These are phyloP conservation scores for Blastobotrys robertii DNA, from an alignment of 805 yeast genomes.

Conservation along the genomic window DNA sequence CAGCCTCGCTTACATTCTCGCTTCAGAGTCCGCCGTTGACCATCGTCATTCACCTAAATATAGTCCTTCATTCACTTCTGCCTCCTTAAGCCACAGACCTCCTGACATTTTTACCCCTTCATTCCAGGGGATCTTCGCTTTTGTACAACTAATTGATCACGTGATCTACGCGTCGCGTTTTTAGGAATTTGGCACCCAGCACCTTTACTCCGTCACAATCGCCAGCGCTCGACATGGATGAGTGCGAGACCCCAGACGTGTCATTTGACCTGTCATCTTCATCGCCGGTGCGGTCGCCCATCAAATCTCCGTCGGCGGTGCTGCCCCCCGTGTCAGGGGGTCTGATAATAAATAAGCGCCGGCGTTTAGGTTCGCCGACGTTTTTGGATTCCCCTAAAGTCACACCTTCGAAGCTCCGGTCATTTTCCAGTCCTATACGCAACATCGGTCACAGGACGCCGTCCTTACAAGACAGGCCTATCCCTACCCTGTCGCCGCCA, in stretches of 20 bases:
- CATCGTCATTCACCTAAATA: not conserved
- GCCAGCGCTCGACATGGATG: too few species aligned
- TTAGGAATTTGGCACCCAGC: too few species aligned
- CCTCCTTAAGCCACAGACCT: conserved; percentile 7
- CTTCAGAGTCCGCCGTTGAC: too few species aligned
- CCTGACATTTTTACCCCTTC: too few species aligned
- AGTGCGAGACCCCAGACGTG: too few species aligned
- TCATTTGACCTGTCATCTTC: not conserved
- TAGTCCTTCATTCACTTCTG: conserved; percentile 1
- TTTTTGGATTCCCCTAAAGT: conserved; percentile 7
- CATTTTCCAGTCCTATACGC: conserved; percentile 14
- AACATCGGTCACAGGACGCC: conserved; percentile 17
- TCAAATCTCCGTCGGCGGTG: conserved; percentile 3
- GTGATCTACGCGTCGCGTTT: too few species aligned
- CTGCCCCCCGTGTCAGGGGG: conserved; percentile 4
- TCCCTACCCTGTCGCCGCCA: conserved; percentile 22
- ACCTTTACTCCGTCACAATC: too few species aligned
- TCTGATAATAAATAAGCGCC: conserved; percentile 10
- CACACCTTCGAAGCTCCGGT: conserved; percentile 17
- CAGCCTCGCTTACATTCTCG: too few species aligned
- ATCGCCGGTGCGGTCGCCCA: conserved; percentile 5
- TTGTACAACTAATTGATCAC: too few species aligned
- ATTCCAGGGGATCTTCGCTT: too few species aligned
- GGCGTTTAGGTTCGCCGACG: conserved; percentile 11
- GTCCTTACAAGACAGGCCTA: conserved; percentile 20